Evolutionary conservation across 2,329 filamentous ascomycete genomes (phyloP), one percentile per base, ranked within the genome.

Genomic region (Aspergillus udagawae): DNA sequence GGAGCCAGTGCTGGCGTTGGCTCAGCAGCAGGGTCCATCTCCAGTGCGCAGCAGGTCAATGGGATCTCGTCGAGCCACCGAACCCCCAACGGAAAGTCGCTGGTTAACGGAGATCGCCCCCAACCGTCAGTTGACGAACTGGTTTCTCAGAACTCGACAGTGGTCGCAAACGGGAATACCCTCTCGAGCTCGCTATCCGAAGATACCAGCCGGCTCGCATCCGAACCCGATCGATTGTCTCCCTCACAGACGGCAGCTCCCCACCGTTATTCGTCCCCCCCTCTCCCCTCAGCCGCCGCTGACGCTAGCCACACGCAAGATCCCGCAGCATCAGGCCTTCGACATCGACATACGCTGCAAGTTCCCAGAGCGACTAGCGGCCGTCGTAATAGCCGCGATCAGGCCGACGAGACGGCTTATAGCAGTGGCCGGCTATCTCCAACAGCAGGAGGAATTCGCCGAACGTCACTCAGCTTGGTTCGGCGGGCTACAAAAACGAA

Each of bases 341-440:
- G 89, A 72, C 91, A 96, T 60, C 86, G 92, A 63, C 89, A 96
- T 75, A 96, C 91, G 0, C 81, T 97, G 27, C 91, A 96, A 73
- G 91, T 96, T 0, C 92, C 92, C 7, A 90, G 87, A 73, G 73
- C 81, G 17, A 77, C 82, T 21, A 81, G 86, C n/a, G 78, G 83
- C 35, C 83, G 90, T 50, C 67, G 70, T 57, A 65, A 83, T 78
- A 53, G 90, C n/a, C 86, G 84, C 64, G 92, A 96, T 63, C 82
- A 86, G 29, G 72, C 72, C 61, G 89, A 92, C 65, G 82, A 80
- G 75, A 82, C 84, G 14, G 85, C 86, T 47, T 70, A 66, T 45
- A 82, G 86, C 9, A 93, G 84, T 64, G 93, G 92, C 49, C 87
- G 92, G 55, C 93, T 95, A 71, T 96, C 93, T 23, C 92, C 85